Evolutionary conservation across 352 stramenopile genomes (phyloP).

Genomic region (Globisporangium orthogonon): DNA sequence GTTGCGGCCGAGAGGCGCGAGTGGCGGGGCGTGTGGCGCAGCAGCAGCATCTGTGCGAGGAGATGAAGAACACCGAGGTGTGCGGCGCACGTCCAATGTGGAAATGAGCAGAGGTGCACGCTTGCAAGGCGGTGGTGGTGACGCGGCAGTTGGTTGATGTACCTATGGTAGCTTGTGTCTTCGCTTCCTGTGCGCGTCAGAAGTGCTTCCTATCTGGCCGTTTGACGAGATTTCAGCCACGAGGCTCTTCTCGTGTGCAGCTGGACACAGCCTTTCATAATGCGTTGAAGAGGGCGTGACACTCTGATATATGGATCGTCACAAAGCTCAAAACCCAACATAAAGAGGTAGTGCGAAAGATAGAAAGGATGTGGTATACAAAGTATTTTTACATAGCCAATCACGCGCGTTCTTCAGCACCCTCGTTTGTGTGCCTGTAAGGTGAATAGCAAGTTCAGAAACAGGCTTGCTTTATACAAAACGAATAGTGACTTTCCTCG

Average conservation of each 20-base stretch:
- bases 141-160: not conserved
- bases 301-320: too few species aligned
- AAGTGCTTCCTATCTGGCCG: constrained; percentile 1
- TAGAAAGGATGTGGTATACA: too few species aligned
- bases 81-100: not conserved
- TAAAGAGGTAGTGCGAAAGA: too few species aligned
- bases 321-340: too few species aligned
- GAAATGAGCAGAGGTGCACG: not conserved
- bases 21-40: constrained; percentile 9
- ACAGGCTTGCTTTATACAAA: not conserved
- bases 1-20: not conserved
- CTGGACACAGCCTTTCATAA: not conserved
- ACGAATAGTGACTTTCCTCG: not conserved
- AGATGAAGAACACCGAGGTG: not conserved
- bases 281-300: not conserved
- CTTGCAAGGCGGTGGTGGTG: not conserved
- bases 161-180: not conserved
- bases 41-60: not conserved
- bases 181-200: not conserved
- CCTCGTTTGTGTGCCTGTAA: not conserved
- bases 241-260: not conserved
- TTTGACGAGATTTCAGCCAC: constrained; percentile 1
- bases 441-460: not conserved
- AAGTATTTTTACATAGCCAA: not conserved
- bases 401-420: not conserved